Conservation (phyloP, 2,329 filamentous ascomycete species). For the Metarhizium humberi region DNA sequence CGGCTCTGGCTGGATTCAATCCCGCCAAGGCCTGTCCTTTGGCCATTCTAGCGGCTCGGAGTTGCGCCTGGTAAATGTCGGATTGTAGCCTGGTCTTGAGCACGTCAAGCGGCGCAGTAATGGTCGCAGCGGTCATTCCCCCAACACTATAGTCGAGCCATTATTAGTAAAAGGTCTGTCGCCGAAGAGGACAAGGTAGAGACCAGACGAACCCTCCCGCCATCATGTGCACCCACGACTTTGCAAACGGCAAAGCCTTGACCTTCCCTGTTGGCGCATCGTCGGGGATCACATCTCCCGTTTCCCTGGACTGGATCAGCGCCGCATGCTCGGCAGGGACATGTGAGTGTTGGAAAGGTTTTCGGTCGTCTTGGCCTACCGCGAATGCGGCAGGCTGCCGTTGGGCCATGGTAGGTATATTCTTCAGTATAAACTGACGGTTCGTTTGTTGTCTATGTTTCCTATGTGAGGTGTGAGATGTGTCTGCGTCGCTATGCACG, state of each 20-base stretch:
- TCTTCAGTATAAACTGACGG: not conserved
- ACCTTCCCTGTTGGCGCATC: constrained; percentile 23
- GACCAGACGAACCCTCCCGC: constrained; percentile 65
- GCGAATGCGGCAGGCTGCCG: constrained; percentile 18
- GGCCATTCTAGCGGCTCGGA: constrained; percentile 58
- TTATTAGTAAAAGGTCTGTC: constrained; percentile 10
- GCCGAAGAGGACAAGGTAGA: not conserved
- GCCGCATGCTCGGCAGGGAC: constrained; percentile 25
- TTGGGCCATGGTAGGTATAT: constrained; percentile 21
- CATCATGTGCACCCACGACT: constrained; percentile 87
- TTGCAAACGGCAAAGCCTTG: constrained; percentile 46
- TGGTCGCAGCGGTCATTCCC: constrained; percentile 82
- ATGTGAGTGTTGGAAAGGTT: constrained; percentile 20
- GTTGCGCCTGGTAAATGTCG: constrained; percentile 84
- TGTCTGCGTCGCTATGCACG: not conserved
- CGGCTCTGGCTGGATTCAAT: constrained; percentile 56
- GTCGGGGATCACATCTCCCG: constrained; percentile 44
- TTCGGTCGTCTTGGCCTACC: constrained; percentile 21
- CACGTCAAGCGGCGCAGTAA: constrained; percentile 92
- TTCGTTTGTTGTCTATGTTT: not conserved
- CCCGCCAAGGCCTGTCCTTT: constrained; percentile 34
- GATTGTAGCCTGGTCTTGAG: constrained; percentile 89
- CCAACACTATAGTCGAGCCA: constrained; percentile 49
- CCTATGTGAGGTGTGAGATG: not conserved
- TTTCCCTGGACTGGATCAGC: constrained; percentile 51